These are phyloP conservation scores for Tuber indicum DNA, from an alignment of 495 filamentous ascomycete species.

Conservation along the genomic window DNA sequence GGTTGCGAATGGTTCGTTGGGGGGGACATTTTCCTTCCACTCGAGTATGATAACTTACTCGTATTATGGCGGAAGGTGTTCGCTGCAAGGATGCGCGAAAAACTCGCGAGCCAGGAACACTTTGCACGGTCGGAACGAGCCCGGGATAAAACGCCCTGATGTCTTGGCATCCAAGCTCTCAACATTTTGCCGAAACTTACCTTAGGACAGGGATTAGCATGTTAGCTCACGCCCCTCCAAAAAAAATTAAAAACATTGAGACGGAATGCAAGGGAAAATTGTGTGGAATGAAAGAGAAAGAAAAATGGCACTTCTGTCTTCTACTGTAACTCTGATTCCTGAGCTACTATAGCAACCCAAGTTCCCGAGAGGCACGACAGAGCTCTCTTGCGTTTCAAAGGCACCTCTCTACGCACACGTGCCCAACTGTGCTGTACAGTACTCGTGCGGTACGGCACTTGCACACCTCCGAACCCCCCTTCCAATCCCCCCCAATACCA, in stretches of 20 bases:
- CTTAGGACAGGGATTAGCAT: not conserved
- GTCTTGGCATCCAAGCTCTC: not conserved
- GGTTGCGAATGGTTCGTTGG: not conserved
- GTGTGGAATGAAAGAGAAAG: too few relatives aligned
- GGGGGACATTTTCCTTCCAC: not conserved
- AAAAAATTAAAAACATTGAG: not conserved
- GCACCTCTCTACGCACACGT: not conserved
- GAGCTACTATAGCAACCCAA: not conserved
- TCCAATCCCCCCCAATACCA: constrained; percentile 31
- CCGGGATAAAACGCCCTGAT: not conserved
- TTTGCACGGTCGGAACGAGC: not conserved
- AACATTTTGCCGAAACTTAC: not conserved
- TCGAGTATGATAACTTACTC: too few relatives aligned
- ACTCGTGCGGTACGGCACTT: too few relatives aligned
- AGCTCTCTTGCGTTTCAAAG: not conserved
- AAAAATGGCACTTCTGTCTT: not conserved
- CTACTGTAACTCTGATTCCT: not conserved
- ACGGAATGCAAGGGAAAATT: not conserved
- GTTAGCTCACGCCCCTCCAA: not conserved
- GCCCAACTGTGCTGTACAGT: not conserved
- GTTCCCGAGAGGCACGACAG: not conserved
- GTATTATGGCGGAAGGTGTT: not conserved
- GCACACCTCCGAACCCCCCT: constrained; percentile 9
- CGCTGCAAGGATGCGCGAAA: not conserved
- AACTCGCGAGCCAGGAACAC: not conserved